A percentile compares a stretch with the other conserved stretches of the same genome.
phyloP scores from a whole-genome alignment of 257 asterid species.

The Parsonsia alboflavescens region DNA sequence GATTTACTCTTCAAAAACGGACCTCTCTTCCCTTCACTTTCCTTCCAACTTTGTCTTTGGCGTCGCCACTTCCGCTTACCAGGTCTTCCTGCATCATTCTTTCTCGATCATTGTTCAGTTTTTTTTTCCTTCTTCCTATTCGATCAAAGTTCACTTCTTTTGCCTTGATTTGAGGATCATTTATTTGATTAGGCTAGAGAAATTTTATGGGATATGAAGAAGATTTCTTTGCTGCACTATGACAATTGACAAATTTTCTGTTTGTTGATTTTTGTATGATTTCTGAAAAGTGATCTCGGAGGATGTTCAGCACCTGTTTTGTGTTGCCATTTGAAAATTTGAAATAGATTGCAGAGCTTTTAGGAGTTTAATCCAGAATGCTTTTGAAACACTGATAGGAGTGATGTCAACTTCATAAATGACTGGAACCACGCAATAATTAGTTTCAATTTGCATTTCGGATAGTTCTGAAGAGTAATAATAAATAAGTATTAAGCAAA shows the following conservation, averaged over 20 bases:
- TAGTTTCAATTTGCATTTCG: no score
- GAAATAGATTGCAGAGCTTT: no score
- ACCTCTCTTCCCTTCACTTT: slow-evolving; percentile 33
- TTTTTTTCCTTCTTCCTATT: not conserved
- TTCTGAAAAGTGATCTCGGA: not conserved
- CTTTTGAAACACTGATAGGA: not conserved
- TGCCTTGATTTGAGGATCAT: not conserved
- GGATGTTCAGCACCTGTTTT: no score
- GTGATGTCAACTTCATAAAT: not conserved
- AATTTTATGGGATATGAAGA: not conserved
- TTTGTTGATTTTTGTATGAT: not conserved
- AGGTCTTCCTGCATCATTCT: slow-evolving; percentile 20
- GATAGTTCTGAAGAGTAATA: no score
- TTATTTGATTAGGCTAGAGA: not conserved
- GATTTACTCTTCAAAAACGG: slow-evolving; percentile 31
- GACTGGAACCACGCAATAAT: no score
- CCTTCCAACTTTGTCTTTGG: slow-evolving; percentile 42
- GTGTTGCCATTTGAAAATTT: no score
- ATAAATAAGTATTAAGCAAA: no score
- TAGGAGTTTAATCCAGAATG: not conserved
- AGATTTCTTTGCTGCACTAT: not conserved
- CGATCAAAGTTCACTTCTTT: not conserved
- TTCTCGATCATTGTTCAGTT: not conserved
- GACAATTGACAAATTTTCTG: not conserved
- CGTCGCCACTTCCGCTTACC: slow-evolving; percentile 55